These are phyloP conservation scores for Pascua sp. DNA, from an alignment of 1,284 basidiomycete species.

Conservation along the genomic window DNA sequence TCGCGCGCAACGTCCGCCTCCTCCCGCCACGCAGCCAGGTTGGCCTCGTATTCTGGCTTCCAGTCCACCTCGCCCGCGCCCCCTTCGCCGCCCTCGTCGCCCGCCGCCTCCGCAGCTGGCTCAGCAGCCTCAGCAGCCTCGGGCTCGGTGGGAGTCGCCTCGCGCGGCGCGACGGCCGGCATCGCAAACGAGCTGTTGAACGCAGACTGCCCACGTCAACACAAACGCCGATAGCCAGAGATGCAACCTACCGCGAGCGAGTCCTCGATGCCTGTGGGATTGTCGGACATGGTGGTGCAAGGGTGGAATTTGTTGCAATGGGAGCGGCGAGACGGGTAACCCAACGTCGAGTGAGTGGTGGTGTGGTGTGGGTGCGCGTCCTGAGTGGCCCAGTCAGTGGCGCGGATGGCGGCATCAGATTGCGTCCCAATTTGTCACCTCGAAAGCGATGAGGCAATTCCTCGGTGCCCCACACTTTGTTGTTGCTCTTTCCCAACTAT, in stretches of 20 bases:
- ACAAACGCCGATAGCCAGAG: not conserved
- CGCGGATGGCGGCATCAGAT: not conserved
- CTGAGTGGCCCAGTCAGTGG: not conserved
- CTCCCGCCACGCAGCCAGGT: conserved; percentile 67
- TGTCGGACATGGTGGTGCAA: conserved; percentile 36
- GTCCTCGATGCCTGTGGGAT: conserved; percentile 33
- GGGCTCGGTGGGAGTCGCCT: conserved; percentile 2
- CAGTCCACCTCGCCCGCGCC: conserved; percentile 47
- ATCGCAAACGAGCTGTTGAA: conserved; percentile 44
- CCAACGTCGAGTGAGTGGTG: not conserved
- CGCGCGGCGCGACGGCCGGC: conserved; percentile 32
- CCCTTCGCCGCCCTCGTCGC: conserved; percentile 10
- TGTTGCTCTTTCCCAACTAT: not conserved
- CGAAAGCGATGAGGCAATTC: conserved; percentile 3
- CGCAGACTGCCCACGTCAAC: conserved; percentile 34
- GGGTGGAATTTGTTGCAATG: not conserved
- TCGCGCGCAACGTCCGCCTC: conserved; percentile 68
- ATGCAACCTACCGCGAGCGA: conserved; percentile 35
- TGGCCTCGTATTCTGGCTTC: conserved; percentile 65
- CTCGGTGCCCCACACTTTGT: not conserved
- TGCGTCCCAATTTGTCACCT: not conserved
- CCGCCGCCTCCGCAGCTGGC: conserved; percentile 6
- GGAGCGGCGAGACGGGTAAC: not conserved
- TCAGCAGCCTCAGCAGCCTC: conserved; percentile 1
- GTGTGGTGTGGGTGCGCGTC: not conserved